Conservation (phyloP, 2,329 filamentous ascomycete genomes). For the Alternaria ethzedia region DNA sequence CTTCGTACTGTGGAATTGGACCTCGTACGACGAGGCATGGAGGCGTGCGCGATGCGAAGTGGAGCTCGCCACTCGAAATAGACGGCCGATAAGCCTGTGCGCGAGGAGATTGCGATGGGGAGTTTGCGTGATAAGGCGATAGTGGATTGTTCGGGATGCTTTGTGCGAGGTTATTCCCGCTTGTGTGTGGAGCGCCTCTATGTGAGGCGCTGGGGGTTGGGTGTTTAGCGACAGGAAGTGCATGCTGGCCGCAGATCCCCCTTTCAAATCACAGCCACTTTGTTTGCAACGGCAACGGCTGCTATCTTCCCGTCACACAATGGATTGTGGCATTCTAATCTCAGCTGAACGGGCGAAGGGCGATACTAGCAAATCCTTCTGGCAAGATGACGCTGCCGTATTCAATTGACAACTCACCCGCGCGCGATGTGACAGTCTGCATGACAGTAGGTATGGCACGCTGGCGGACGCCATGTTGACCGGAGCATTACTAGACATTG, state of each 20-base stretch:
- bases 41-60: background rate
- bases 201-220: background rate
- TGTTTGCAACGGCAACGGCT: background rate
- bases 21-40: background rate
- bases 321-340: background rate
- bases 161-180: background rate
- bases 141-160: background rate
- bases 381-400: background rate
- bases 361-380: background rate
- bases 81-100: background rate
- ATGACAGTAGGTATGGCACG: background rate
- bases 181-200: background rate
- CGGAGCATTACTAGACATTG: background rate
- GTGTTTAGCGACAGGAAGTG: background rate
- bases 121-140: background rate
- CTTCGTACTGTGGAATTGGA: background rate
- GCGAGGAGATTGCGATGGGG: background rate
- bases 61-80: background rate
- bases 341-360: background rate
- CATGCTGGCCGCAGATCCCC: background rate
- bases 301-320: background rate
- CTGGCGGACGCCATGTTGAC: background rate
- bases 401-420: background rate
- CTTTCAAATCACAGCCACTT: background rate
- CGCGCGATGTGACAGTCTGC: background rate